Evolutionary conservation across 441 rosid species (phyloP).

Genomic region (Eutrema salsugineum): DNA sequence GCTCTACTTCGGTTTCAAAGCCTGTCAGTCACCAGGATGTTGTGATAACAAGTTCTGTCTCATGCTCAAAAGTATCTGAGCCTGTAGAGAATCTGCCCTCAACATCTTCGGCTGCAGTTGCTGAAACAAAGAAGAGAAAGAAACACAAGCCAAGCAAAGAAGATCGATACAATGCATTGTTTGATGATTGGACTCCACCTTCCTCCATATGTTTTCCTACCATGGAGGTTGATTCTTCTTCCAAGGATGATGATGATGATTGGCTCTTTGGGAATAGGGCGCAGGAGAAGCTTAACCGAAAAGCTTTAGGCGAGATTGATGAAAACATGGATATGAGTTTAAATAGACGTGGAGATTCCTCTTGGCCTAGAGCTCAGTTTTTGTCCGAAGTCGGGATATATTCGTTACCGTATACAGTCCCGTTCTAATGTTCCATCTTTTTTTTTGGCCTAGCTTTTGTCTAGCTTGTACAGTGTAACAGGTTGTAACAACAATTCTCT

Average conservation of each 20-base stretch:
- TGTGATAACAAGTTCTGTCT: not conserved
- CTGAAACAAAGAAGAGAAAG: constrained; percentile 39
- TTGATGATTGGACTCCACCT: constrained; percentile 3
- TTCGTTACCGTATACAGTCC: constrained; percentile 64
- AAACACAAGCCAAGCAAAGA: constrained; percentile 1
- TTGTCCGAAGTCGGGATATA: constrained; percentile 40
- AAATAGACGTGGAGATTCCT: not conserved
- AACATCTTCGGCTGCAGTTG: constrained; percentile 19
- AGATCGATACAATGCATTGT: constrained; percentile 23
- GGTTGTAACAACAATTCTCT: constrained; percentile 1
- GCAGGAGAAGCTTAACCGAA: not conserved
- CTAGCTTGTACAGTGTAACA: constrained; percentile 1
- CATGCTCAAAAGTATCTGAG: not conserved
- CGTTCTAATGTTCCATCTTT: constrained; percentile 33
- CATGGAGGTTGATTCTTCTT: not conserved
- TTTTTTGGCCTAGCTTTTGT: not conserved
- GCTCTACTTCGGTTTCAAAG: constrained; percentile 12
- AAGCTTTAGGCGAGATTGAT: not conserved
- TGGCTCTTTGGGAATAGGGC: constrained; percentile 14
- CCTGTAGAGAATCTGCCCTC: not conserved
- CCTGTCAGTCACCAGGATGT: not conserved
- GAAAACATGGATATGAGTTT: not conserved
- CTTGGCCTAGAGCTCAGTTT: constrained; percentile 41
- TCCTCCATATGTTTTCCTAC: not conserved
- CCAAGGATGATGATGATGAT: not conserved